Base-by-base conservation (phyloP, 2,329 filamentous ascomycete species). In the Fusarium brevicatenulatum region DNA sequence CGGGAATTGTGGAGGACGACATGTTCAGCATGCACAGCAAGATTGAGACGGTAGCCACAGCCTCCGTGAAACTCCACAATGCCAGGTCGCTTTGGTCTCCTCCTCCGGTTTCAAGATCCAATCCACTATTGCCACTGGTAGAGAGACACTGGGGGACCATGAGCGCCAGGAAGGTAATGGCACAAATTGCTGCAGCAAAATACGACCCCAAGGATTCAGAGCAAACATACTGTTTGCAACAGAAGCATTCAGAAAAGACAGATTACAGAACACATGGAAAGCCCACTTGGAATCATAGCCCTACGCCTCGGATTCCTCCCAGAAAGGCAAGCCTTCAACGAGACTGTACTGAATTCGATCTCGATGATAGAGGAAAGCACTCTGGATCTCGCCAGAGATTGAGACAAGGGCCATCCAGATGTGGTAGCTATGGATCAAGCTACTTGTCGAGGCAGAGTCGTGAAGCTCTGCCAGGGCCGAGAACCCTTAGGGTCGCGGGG, bases 61-160 rank as follows among this genome's bases (percentile, higher is more conserved):
- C 88, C 13, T 80, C 83, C 18, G 83, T 91, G 50, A 86, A 84
- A 61, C 81, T 85, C 42, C 83, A 86, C 63, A 85, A 86, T 71
- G 76, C 82, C 2, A 69, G 80, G 12, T 90, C 89, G 1, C 79
- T 82, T 28, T 90, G 88, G 88, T 88, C 86, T 9, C 85, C 86
- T 6, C 82, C 80, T 16, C 81, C 81, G 4, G 75, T 76, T 7
- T 80, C 81, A 6, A 69, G 77, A 3, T 75, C 81, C 2, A 84
- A 82, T 46, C 81, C 83, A 9, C 68, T 90, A 4, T 80, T 85
- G 28, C 79, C 81, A 13, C 82, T 88, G 46, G 82, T 88, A 28
- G 81, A 84, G 50, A 81, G 82, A 25, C 83, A 88, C 73, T 89
- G 83, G 88, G 86, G 86, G 1, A 71, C 79, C 7, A 76, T 81